Conservation (phyloP, 2,329 filamentous ascomycete genomes). For the Colletotrichum acutatum region DNA sequence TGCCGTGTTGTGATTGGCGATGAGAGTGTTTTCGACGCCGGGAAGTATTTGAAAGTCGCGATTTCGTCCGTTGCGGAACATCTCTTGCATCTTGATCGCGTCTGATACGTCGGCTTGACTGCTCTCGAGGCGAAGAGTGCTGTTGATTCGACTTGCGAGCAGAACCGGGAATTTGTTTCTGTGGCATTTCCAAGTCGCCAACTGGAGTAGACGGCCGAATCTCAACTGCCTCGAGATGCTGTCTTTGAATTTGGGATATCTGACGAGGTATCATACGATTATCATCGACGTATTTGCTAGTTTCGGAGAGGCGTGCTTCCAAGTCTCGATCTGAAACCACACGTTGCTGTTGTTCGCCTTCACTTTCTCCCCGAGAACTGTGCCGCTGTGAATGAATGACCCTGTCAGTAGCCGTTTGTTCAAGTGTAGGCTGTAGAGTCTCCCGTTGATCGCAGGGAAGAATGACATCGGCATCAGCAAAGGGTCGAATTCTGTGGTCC, state of each 20-base stretch:
- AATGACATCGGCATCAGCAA: constrained; percentile 11
- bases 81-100: background rate
- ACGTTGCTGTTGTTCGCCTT: background rate
- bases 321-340: background rate
- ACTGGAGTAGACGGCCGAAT: background rate
- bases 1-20: background rate
- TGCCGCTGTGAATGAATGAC: background rate
- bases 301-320: background rate
- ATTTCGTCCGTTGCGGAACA: background rate
- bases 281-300: background rate
- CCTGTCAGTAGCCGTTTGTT: background rate
- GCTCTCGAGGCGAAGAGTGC: background rate
- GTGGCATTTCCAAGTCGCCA: constrained; percentile 20
- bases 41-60: constrained; percentile 6
- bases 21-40: background rate
- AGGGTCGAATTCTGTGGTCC: background rate
- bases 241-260: background rate
- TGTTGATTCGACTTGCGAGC: background rate
- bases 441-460: background rate
- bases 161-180: background rate
- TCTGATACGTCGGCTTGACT: background rate
- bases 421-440: background rate
- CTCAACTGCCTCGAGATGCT: background rate
- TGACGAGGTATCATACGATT: background rate
- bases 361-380: background rate